Evolutionary conservation across 192 early-diverging fungal species (phyloP).

Genomic region (Linderina pennispora): DNA sequence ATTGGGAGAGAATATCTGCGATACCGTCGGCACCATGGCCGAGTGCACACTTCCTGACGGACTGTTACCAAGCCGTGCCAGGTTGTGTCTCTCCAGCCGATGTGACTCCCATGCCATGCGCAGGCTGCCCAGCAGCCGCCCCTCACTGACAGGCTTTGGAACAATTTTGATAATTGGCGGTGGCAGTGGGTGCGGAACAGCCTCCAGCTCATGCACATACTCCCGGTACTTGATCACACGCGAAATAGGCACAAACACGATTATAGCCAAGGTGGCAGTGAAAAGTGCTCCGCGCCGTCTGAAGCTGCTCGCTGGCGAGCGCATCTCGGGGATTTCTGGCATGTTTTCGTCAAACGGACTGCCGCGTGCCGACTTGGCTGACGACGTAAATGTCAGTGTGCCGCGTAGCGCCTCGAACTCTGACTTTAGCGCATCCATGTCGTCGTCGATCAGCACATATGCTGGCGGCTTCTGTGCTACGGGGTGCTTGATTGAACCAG

Average conservation of each 20-base stretch:
- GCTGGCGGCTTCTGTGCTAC: conserved; percentile 35
- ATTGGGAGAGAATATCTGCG: background rate
- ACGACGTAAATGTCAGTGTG: conserved; percentile 27
- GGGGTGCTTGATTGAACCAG: conserved; percentile 15
- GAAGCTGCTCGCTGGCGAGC: background rate
- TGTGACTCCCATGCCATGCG: conserved; percentile 22
- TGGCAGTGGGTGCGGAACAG: conserved; percentile 30
- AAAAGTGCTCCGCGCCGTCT: conserved; percentile 4
- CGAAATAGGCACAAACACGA: conserved; percentile 22
- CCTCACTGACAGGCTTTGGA: conserved; percentile 29
- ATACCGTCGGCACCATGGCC: background rate
- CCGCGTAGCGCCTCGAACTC: conserved; percentile 41
- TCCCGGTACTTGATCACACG: conserved; percentile 8
- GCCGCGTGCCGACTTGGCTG: conserved; percentile 8
- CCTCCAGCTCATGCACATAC: conserved; percentile 9
- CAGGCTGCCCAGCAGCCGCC: conserved; percentile 20
- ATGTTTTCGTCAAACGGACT: background rate
- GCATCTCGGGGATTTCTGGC: background rate
- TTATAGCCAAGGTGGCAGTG: conserved; percentile 27
- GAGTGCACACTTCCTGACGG: background rate
- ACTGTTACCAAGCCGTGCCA: background rate
- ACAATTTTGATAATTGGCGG: conserved; percentile 34
- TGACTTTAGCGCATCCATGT: conserved; percentile 13
- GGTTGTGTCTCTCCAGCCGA: conserved; percentile 7
- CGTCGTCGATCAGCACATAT: conserved; percentile 26